Base-by-base conservation (phyloP, 1,284 basidiomycete genomes). In the Ceratobasidium theobromae region DNA sequence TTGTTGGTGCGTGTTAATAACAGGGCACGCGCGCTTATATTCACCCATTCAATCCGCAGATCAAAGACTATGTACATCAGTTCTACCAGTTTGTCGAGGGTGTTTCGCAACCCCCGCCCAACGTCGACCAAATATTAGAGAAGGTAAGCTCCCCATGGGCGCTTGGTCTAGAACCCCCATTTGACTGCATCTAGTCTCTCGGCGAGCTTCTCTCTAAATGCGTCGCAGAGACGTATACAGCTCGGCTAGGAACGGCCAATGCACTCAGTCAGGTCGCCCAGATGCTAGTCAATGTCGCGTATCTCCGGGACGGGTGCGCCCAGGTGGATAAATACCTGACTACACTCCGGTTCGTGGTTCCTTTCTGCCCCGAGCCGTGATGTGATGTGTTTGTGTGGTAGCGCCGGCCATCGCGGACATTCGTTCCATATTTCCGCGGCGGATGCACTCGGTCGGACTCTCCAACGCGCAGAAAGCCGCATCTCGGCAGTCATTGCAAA, bases 21-120 rank as follows among this genome's bases (percentile, higher is more conserved):
- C 28, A 48, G 14, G 43, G 16, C 45, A 45, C 55, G 43, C 16
- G 21, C 8, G 53, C 27, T 38, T 21, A 57, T 35, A 32, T 30
- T 33, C 28, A 45, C 30, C 43, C 16, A 28, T 6, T 53, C 16
- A 18, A n/a, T n/a, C n/a, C 5, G 46, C 72, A 92, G 86, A 94
- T 99, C 68, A 88, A 95, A 38, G 85, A 84, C 53, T 97, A 97
- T 73, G 92, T 98, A 28, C 91, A 96, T 72, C 93, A 95, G 73
- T 99, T 98, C 79, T 98, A 98, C 76, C 87, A 93, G 40, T 99
- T 98, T 75, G 88, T 95, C 0, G 96, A 98, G 71, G 96, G 95
- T 1, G 91, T 97, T 8, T 87, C 89, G 1, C 91, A 96, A 74
- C 89, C 95, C 69, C 91, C 94, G 74, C 83, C 91, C 41, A 93